Percentiles rank a stretch among this genome's conserved stretches.
phyloP scores from a whole-genome alignment of 2,329 filamentous ascomycete species.

The Arthrobotrys musiformis region DNA sequence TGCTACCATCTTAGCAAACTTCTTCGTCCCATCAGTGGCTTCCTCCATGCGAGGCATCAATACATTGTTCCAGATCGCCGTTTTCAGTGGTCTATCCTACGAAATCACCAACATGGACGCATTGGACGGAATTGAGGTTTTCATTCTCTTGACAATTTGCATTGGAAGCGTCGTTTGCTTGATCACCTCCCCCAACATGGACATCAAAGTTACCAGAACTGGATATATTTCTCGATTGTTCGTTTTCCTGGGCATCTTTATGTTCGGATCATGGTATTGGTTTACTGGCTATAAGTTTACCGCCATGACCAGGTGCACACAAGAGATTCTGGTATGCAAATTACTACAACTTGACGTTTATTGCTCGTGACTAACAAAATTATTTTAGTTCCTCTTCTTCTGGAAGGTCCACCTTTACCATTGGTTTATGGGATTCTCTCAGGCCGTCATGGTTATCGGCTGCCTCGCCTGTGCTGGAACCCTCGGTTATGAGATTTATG shows the following conservation, averaged over 20 bases:
- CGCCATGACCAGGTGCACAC: slow-evolving; percentile 53
- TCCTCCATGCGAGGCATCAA: slow-evolving; percentile 53
- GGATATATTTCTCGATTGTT: slow-evolving; percentile 47
- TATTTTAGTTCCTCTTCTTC: slow-evolving; percentile 54
- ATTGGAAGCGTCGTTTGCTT: slow-evolving; percentile 50
- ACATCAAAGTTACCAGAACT: slow-evolving; percentile 43
- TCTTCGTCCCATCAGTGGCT: slow-evolving; percentile 49
- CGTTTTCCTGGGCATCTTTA: slow-evolving; percentile 52
- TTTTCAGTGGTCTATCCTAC: slow-evolving; percentile 50
- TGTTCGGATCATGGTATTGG: slow-evolving; percentile 55
- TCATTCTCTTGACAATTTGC: slow-evolving; percentile 51
- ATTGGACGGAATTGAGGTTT: slow-evolving; percentile 51
- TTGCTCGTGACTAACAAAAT: neutral
- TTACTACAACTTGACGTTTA: neutral
- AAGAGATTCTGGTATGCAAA: slow-evolving; percentile 46
- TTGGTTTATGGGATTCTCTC: slow-evolving; percentile 53
- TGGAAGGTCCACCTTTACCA: slow-evolving; percentile 55
- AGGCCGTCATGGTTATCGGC: slow-evolving; percentile 51
- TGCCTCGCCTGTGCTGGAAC: slow-evolving; percentile 26
- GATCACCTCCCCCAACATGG: slow-evolving; percentile 55
- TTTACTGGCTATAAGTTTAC: slow-evolving; percentile 45
- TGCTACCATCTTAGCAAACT: slow-evolving; percentile 55
- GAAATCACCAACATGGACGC: slow-evolving; percentile 45
- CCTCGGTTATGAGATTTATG: slow-evolving; percentile 49
- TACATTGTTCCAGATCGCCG: slow-evolving; percentile 45